Conservation (phyloP, 1,139 yeast genomes). For the Debaryomycetaceae sp. region DNA sequence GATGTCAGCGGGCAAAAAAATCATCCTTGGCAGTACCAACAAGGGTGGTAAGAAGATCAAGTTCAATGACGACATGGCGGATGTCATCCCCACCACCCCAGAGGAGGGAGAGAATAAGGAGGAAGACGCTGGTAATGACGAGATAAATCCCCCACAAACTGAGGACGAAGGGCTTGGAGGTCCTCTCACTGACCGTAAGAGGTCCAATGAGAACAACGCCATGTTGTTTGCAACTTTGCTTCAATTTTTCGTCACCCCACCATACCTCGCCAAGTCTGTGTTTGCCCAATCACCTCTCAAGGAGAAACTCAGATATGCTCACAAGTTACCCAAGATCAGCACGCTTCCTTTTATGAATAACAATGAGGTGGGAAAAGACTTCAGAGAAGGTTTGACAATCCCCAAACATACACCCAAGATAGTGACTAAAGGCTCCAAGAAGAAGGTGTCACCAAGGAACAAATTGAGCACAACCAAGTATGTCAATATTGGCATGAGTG, state of each 20-base stretch:
- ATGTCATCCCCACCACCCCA: constrained; percentile 11
- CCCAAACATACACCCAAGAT: constrained; percentile 45
- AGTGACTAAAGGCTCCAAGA: constrained; percentile 29
- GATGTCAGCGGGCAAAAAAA: constrained; percentile 16
- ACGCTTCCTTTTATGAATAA: constrained; percentile 71
- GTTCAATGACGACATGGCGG: constrained; percentile 33
- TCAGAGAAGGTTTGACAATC: constrained; percentile 70
- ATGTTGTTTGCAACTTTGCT: constrained; percentile 64
- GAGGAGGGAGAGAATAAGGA: constrained; percentile 7
- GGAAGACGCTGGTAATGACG: constrained; percentile 8
- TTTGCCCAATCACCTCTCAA: constrained; percentile 39
- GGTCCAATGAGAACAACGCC: constrained; percentile 24
- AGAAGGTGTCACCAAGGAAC: constrained; percentile 40
- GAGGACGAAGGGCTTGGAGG: constrained; percentile 16
- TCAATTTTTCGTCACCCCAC: constrained; percentile 84
- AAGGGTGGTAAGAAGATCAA: constrained; percentile 29
- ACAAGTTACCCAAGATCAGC: constrained; percentile 65
- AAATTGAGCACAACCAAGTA: constrained; percentile 61
- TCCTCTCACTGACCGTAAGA: constrained; percentile 7
- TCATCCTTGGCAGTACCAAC: constrained; percentile 19
- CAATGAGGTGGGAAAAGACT: constrained; percentile 30
- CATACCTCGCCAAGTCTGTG: constrained; percentile 64
- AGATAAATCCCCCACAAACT: too few species aligned
- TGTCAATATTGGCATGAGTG: constrained; percentile 67
- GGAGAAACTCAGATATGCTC: constrained; percentile 60